Conservation (phyloP, 31 red algal genomes). For the Bonnemaisonia californica region DNA sequence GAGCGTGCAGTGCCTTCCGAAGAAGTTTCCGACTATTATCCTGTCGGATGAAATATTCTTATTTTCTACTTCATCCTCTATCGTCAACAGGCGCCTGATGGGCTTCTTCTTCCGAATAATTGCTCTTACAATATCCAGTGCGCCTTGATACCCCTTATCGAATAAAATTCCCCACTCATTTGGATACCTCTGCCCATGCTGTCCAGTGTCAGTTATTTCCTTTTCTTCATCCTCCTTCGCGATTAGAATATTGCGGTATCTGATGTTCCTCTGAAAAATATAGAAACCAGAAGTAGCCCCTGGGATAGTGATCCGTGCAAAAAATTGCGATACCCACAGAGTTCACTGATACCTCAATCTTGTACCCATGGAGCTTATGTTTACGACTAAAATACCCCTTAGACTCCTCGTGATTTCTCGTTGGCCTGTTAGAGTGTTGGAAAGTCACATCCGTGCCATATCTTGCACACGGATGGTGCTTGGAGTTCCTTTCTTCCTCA, state of each 20-base stretch:
- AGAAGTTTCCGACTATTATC: constrained; percentile 23
- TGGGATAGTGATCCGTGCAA: background rate
- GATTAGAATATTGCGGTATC: background rate
- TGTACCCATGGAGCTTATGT: constrained; percentile 18
- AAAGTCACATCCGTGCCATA: constrained; percentile 27
- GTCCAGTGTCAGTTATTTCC: background rate
- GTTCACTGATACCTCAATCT: background rate
- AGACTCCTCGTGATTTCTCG: background rate
- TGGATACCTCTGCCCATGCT: background rate
- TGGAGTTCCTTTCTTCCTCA: background rate
- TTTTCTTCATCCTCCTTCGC: background rate
- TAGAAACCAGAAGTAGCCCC: background rate
- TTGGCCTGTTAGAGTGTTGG: background rate
- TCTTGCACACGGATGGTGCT: background rate
- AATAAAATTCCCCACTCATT: background rate
- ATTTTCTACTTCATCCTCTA: background rate
- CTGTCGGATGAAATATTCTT: background rate
- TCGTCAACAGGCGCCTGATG: background rate
- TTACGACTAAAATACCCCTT: constrained; percentile 2
- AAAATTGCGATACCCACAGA: background rate
- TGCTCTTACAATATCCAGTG: background rate
- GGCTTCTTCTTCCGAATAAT: constrained; percentile 13
- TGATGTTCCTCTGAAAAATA: background rate
- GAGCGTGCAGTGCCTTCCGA: background rate
- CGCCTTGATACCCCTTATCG: constrained; percentile 16